A percentile compares a stretch with the other conserved stretches of the same genome.
phyloP scores from a whole-genome alignment of 805 yeast genomes.

The Starmera caribaea region DNA sequence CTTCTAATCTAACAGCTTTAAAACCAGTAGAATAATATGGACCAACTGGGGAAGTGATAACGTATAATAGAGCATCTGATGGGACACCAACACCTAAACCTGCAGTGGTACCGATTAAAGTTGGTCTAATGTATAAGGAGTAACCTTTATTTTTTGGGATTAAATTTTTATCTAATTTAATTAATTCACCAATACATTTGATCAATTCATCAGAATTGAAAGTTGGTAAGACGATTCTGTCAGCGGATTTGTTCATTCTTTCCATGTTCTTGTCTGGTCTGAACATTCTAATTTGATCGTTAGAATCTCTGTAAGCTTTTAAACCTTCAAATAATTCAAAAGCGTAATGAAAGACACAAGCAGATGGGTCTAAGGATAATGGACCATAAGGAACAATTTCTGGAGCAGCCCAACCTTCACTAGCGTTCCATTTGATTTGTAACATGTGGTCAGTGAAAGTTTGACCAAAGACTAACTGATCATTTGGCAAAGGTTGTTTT shows the following conservation, averaged over 20 bases:
- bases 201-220: conserved; percentile 73
- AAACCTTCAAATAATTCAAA: conserved; percentile 94
- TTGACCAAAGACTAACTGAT: conserved; percentile 60
- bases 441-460: conserved; percentile 85
- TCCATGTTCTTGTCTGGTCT: conserved; percentile 88
- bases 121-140: conserved; percentile 89
- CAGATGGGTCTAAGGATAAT: conserved; percentile 72
- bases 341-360: conserved; percentile 89
- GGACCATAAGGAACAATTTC: conserved; percentile 78
- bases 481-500: conserved; percentile 47
- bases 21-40: conserved; percentile 94
- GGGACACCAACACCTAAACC: conserved; percentile 86
- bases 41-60: conserved; percentile 93
- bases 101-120: conserved; percentile 86
- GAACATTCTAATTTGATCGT: conserved; percentile 70
- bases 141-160: conserved; percentile 84
- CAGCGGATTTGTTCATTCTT: conserved; percentile 84
- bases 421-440: conserved; percentile 70
- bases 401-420: conserved; percentile 83
- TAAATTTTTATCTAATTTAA: conserved; percentile 64
- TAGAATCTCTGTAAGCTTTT: conserved; percentile 70
- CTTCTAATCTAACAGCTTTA: conserved; percentile 90
- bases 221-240: conserved; percentile 79
- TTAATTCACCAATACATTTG: conserved; percentile 66
- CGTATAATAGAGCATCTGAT: conserved; percentile 68